A percentile compares a stretch with the other conserved stretches of the same genome.
Conservation (phyloP, 352 stramenopile species). For the Nothophytophthora sp. region DNA sequence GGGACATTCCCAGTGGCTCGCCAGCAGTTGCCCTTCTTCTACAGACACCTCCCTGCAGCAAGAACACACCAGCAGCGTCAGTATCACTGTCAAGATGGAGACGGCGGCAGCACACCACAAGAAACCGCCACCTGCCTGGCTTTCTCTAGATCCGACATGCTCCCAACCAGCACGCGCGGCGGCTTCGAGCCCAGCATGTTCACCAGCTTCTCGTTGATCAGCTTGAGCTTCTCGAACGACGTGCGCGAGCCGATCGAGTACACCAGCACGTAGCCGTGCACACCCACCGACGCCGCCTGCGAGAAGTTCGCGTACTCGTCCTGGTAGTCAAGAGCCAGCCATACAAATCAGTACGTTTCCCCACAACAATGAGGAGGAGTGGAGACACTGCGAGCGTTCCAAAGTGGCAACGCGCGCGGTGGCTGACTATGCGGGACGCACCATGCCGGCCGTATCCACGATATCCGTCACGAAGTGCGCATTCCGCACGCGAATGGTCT, state of each 20-base stretch:
- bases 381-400: too few relatives aligned
- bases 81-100: neutral
- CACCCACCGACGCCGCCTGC: conserved; percentile 94
- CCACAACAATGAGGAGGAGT: too few relatives aligned
- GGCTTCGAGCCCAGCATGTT: conserved; percentile 94
- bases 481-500: conserved; percentile 96
- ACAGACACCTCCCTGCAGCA: conserved; percentile 68
- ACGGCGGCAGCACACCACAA: too few relatives aligned
- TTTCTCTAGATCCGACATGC: conserved; percentile 94
- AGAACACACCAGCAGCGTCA: conserved; percentile 7
- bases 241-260: conserved; percentile 94
- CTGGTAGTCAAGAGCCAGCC: conserved; percentile 28
- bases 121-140: conserved; percentile 61
- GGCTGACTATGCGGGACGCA: conserved; percentile 41
- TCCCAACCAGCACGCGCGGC: conserved; percentile 94
- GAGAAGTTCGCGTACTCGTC: conserved; percentile 97
- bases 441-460: conserved; percentile 97
- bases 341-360: too few relatives aligned
- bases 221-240: conserved; percentile 94
- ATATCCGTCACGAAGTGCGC: conserved; percentile 97
- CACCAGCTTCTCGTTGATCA: conserved; percentile 95
- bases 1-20: conserved; percentile 90
- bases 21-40: conserved; percentile 88
- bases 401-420: too few relatives aligned
- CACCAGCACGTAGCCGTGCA: conserved; percentile 95